Percentiles rank a stretch among this genome's conserved stretches.
Conservation (phyloP, 2,329 filamentous ascomycete genomes). For the Colletotrichum scovillei region DNA sequence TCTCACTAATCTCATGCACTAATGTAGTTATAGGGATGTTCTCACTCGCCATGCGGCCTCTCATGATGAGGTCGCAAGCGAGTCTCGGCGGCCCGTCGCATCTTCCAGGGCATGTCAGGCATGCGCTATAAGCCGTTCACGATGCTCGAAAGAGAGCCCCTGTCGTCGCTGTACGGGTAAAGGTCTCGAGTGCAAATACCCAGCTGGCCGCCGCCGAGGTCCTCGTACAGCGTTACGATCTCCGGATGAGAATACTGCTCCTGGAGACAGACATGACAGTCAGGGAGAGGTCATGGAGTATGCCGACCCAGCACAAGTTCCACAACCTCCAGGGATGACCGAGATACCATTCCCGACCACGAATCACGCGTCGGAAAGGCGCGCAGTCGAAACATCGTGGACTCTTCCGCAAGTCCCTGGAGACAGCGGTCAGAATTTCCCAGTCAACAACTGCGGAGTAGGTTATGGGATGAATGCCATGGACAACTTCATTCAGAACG, state of each 20-base stretch:
- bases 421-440: not conserved
- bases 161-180: slow-evolving; percentile 25
- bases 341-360: too few species aligned
- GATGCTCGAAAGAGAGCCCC: slow-evolving; percentile 27
- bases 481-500: not conserved
- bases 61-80: slow-evolving; percentile 5
- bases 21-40: slow-evolving; percentile 11
- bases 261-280: too few species aligned
- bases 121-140: slow-evolving; percentile 29
- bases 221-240: not conserved
- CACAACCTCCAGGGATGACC: not conserved
- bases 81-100: not conserved
- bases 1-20: not conserved
- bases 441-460: not conserved
- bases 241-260: not conserved
- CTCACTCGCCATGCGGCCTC: slow-evolving; percentile 22
- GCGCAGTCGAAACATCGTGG: not conserved
- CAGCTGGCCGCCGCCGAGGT: slow-evolving; percentile 14
- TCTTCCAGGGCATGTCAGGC: slow-evolving; percentile 26
- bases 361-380: too few species aligned
- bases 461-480: not conserved
- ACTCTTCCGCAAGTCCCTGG: not conserved
- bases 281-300: too few species aligned
- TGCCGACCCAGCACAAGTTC: not conserved
- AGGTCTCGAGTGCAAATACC: slow-evolving; percentile 31